Percentiles rank a stretch among this genome's conserved stretches.
These are phyloP conservation scores for Aphanomyces astaci DNA, from an alignment of 352 stramenopile genomes.

Conservation along the genomic window DNA sequence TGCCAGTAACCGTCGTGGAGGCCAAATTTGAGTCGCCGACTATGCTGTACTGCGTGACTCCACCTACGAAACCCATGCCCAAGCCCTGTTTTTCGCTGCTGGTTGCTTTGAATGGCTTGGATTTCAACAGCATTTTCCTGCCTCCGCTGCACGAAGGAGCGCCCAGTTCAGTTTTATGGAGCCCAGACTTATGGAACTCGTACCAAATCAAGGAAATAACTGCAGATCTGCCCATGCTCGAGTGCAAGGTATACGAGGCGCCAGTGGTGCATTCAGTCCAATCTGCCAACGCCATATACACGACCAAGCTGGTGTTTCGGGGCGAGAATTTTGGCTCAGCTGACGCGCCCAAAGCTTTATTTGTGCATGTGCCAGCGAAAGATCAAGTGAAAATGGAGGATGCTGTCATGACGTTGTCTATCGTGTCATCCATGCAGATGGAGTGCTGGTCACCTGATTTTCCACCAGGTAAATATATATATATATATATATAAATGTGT, in stretches of 20 bases:
- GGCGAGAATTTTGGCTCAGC: conserved; percentile 18
- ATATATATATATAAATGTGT: no score
- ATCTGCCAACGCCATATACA: conserved; percentile 15
- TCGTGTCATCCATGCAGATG: conserved; percentile 12
- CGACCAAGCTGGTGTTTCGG: conserved; percentile 20
- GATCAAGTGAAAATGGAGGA: background rate
- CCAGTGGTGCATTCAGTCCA: conserved; percentile 11
- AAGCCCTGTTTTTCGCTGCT: conserved; percentile 32
- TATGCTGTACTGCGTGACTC: conserved; percentile 37
- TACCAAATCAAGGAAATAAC: conserved; percentile 9
- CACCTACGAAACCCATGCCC: conserved; percentile 29
- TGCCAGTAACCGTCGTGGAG: conserved; percentile 36
- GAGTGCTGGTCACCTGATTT: conserved; percentile 20
- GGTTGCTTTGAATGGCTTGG: conserved; percentile 44
- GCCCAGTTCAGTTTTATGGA: no score
- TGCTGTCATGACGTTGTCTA: background rate
- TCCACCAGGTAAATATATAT: conserved; percentile 14
- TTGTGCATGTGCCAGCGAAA: conserved; percentile 3
- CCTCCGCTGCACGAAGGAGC: conserved; percentile 23
- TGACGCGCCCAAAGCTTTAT: background rate
- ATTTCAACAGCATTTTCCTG: conserved; percentile 57
- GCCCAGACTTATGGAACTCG: conserved; percentile 10
- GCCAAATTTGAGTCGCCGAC: conserved; percentile 45
- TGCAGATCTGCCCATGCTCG: background rate
- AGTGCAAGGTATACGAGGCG: conserved; percentile 19